Conservation (phyloP, 2,329 filamentous ascomycete species). For the Lasiodiplodia gonubiensis region DNA sequence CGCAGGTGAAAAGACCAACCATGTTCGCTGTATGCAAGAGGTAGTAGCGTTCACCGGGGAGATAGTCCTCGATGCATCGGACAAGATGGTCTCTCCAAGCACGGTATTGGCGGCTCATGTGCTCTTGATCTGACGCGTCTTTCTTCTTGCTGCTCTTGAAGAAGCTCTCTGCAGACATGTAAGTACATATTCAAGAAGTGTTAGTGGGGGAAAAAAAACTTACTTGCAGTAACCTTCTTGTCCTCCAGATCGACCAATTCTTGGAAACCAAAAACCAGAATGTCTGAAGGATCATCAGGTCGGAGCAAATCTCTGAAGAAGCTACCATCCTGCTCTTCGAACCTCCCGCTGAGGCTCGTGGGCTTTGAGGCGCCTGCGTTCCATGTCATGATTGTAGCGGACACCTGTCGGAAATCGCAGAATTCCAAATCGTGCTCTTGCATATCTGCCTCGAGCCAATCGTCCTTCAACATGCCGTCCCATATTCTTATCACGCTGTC, state of each 20-base stretch:
- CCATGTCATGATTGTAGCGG: conserved; percentile 86
- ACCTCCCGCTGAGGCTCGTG: conserved; percentile 66
- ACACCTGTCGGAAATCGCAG: conserved; percentile 83
- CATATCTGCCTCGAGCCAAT: conserved; percentile 93
- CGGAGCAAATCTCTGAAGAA: conserved; percentile 84
- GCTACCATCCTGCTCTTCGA: conserved; percentile 69
- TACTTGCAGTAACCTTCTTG: conserved; percentile 94
- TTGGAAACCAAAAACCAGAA: conserved; percentile 95
- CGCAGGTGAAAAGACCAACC: conserved; percentile 92
- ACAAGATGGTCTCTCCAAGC: conserved; percentile 93
- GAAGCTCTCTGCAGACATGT: conserved; percentile 67
- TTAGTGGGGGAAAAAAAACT: conserved; percentile 37
- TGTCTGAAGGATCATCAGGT: conserved; percentile 80
- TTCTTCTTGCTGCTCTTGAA: conserved; percentile 80
- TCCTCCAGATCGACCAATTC: conserved; percentile 98
- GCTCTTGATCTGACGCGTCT: conserved; percentile 80
- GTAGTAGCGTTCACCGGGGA: conserved; percentile 79
- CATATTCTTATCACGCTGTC: conserved; percentile 85
- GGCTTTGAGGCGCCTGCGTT: conserved; percentile 98
- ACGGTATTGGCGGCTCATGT: conserved; percentile 97
- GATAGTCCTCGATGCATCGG: conserved; percentile 79
- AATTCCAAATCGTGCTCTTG: conserved; percentile 81
- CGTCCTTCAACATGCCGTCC: conserved; percentile 92
- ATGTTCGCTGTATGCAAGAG: conserved; percentile 87
- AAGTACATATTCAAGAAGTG: neutral